Evolutionary conservation across 202 grass and related monocot species (phyloP), one percentile per base, ranked within the genome.

Genomic region (Dendrocalamus latiflorus): DNA sequence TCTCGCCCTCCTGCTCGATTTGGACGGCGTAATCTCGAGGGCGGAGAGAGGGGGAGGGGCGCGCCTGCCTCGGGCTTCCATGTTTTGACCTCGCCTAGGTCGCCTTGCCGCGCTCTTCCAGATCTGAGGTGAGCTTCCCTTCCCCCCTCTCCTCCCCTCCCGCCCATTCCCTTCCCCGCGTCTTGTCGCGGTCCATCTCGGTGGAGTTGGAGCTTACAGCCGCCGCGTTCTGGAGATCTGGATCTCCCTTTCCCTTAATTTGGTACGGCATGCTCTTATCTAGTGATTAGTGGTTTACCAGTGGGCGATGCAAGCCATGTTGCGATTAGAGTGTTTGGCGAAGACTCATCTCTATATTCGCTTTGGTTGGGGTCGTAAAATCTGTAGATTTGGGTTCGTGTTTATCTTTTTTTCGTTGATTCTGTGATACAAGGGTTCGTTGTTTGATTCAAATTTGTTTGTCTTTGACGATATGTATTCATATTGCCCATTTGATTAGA

Each of bases 51-150:
- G 20, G 76, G 18, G 73, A 1, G 41, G 49, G 42, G 56, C 17
- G 60, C 60, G 9, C 15, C 39, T 69, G 9, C 20, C 39, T 69
- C 57, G 70, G 54, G 74, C 26, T 58, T 42, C 77, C 38, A 89
- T 89, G 77, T 71, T 81, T 86, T 91, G 83, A 86, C 74, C 59
- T 83, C 83, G 80, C 11, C 39, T 15, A 24, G 49, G 87, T 89
- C 67, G 65, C 51, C 65, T 65, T 39, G 15, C 70, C 53, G 65
- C 28, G 86, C 89, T 84, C 55, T 57, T 24, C 83, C 74, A 61
- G 78, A 83, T 85, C 83, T 61, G 76, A 84, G 87, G 82, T 82
- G 72, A 84, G 83, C 21, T 71, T 48, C 28, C 22, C 76, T 73
- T n/a, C 61, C 51, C 50, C 15, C 33, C 2, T 9, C 42, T 16